Evolutionary conservation across 2,329 filamentous ascomycete species (phyloP).

Genomic region (Calonectria pauciramosa): DNA sequence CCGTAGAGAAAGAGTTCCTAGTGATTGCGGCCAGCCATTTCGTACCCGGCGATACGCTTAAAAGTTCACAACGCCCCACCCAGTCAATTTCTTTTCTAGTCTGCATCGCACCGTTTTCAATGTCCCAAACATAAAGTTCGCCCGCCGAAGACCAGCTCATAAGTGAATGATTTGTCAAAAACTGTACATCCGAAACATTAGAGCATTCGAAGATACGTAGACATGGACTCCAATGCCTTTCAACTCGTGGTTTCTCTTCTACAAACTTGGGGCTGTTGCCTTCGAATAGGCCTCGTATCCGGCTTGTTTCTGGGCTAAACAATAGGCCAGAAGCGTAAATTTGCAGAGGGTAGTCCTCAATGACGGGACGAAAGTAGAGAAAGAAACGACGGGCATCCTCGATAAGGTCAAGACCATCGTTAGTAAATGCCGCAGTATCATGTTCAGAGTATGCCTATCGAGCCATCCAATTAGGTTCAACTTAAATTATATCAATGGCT

Average conservation of each 20-base stretch:
- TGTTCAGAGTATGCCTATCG: background rate
- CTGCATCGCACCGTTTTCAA: background rate
- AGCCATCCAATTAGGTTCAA: background rate
- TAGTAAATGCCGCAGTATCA: background rate
- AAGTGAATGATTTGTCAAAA: background rate
- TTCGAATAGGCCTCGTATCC: background rate
- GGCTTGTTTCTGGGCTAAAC: background rate
- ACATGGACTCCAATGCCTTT: background rate
- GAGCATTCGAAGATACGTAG: background rate
- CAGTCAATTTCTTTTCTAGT: too few relatives aligned
- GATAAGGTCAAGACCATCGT: background rate
- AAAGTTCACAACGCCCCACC: too few relatives aligned
- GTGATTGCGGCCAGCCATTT: too few relatives aligned
- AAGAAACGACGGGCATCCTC: background rate
- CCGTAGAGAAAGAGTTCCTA: too few relatives aligned
- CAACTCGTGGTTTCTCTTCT: background rate
- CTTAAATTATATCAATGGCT: too few relatives aligned
- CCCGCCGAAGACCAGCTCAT: background rate
- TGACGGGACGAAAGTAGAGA: background rate
- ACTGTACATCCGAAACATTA: accelerated
- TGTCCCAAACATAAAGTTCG: background rate
- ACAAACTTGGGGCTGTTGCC: background rate
- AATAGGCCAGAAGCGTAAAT: background rate
- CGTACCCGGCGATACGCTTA: background rate
- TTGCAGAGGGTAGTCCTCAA: background rate